Evolutionary conservation across 106 monocot genomes (phyloP), one percentile per base, ranked within the genome.

Genomic region (Dioscorea alata): DNA sequence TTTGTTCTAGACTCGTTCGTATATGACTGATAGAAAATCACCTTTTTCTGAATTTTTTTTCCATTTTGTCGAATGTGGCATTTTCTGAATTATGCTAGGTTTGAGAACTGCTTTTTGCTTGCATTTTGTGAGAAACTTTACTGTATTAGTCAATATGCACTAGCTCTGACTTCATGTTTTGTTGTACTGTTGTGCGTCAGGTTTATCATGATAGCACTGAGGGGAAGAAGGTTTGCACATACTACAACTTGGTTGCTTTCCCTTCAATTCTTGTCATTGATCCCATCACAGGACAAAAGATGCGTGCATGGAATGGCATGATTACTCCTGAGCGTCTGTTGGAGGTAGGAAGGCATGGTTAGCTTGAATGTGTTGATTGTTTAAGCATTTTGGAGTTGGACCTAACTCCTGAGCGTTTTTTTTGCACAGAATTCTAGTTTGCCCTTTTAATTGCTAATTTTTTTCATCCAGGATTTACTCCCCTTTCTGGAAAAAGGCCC

Each of bases 211-310:
- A 88, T 54, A 80, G 82, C 42, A 90, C 83, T 57, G 92, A 97
- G 70, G 97, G 97, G 49, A 89, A 74, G 73, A 97, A 97, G 79
- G 92, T 97, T 22, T 92, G 97, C 79, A 97, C 92, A 22, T 97
- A 92, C 63, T 97, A 97, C 57, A 82, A 89, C 22, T 74, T 92
- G 79, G 54, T 75, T 25, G 74, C 78, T 7, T 67, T 89, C 52
- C 97, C 97, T 61, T 89, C 92, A 12, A 70, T 92, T 75, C 76
- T 97, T 31, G 70, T 97, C 13, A 85, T 97, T 42, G 97, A 97
- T 77, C 97, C 97, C 28, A 84, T 97, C 33, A 97, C 97, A 59
- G 97, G 97, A 32, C 97, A 92, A 74, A 92, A 92, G 75, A 92
- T 97, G 84, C 86, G 70, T 56, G 84, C 77, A 57, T 89, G 92